Conservation (phyloP, 1,284 basidiomycete species). For the Hypsizygus ulmarius region DNA sequence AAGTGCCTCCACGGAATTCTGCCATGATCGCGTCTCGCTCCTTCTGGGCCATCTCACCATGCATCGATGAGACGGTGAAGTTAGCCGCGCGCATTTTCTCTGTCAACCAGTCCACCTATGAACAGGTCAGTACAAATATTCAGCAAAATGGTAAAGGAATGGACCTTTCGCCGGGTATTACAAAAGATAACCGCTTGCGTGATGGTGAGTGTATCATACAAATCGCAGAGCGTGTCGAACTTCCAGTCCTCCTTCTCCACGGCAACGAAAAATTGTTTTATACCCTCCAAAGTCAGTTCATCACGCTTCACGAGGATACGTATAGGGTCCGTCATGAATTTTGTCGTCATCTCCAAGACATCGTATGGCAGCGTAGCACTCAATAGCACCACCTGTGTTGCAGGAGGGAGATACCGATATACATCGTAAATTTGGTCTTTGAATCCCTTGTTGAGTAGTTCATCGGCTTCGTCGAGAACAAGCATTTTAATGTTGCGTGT, state of each 20-base stretch:
- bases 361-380: constrained; percentile 97
- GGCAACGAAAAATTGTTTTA: constrained; percentile 99
- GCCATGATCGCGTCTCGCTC: constrained; percentile 99
- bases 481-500: constrained; percentile 99
- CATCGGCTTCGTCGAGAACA: constrained; percentile 97
- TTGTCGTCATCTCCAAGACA: constrained; percentile 99
- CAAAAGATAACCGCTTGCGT: constrained; percentile 99
- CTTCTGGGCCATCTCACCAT: constrained; percentile 99
- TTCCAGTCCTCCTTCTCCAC: constrained; percentile 99
- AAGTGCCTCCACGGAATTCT: constrained; percentile 94
- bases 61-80: constrained; percentile 97
- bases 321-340: constrained; percentile 99
- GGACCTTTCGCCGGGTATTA: constrained; percentile 94
- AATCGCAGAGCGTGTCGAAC: constrained; percentile 96
- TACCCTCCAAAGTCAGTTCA: constrained; percentile 98
- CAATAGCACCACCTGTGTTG: constrained; percentile 95
- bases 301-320: constrained; percentile 99
- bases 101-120: constrained; percentile 95
- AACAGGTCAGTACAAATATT: constrained; percentile 10
- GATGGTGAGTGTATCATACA: constrained; percentile 98
- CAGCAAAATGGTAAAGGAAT: constrained; percentile 16
- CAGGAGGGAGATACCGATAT: constrained; percentile 96
- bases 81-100: constrained; percentile 98
- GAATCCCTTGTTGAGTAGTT: constrained; percentile 97
- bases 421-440: constrained; percentile 99